A percentile compares a stretch with the other conserved stretches of the same genome.
These are phyloP conservation scores for Torulaspora franciscae DNA, from an alignment of 805 yeast species.

Conservation along the genomic window DNA sequence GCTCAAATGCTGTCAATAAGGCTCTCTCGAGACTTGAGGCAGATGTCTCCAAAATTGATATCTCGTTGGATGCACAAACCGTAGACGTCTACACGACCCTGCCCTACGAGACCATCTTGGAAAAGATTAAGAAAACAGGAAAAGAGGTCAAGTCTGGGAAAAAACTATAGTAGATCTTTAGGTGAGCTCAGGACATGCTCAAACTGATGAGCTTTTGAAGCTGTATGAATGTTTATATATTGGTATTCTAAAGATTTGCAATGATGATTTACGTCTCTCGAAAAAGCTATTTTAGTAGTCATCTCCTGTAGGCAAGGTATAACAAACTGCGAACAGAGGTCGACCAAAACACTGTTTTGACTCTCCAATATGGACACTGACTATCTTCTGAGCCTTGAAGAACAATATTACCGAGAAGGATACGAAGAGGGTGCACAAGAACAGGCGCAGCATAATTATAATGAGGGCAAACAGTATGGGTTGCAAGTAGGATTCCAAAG, in stretches of 20 bases:
- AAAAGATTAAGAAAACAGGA: slow-evolving; percentile 84
- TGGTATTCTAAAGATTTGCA: background rate
- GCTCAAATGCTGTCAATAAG: slow-evolving; percentile 80
- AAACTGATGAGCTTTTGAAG: no score
- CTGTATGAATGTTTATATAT: no score
- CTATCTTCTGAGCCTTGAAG: slow-evolving; percentile 54
- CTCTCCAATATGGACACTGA: slow-evolving; percentile 40
- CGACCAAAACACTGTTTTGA: background rate
- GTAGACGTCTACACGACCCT: slow-evolving; percentile 70
- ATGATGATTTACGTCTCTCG: background rate
- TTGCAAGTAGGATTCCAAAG: slow-evolving; percentile 72
- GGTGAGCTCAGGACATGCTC: background rate
- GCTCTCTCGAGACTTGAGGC: slow-evolving; percentile 70
- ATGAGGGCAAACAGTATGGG: slow-evolving; percentile 84
- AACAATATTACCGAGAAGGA: slow-evolving; percentile 59
- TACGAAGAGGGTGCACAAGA: slow-evolving; percentile 62
- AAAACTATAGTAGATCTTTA: slow-evolving; percentile 6
- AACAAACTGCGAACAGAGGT: background rate
- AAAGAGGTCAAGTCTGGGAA: slow-evolving; percentile 71
- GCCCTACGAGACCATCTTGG: slow-evolving; percentile 72
- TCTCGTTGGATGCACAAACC: slow-evolving; percentile 73
- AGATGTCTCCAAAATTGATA: slow-evolving; percentile 58
- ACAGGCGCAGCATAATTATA: slow-evolving; percentile 52
- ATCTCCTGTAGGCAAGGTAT: background rate
- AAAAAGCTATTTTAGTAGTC: background rate